These are phyloP conservation scores for Ilex paraguariensis DNA, from an alignment of 305 asterid genomes.

Conservation along the genomic window DNA sequence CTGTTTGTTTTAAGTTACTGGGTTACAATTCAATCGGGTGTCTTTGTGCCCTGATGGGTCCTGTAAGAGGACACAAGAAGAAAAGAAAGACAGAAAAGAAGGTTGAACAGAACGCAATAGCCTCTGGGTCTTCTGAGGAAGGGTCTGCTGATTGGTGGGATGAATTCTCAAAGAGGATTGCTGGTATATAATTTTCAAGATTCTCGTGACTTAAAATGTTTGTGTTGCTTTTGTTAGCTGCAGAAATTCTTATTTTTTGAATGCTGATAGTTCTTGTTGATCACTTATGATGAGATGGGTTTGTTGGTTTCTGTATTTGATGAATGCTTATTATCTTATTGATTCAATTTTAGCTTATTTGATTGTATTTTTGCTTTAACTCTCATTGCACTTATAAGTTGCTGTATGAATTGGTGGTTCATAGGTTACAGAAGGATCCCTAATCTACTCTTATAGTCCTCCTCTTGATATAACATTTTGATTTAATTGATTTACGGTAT, in stretches of 20 bases:
- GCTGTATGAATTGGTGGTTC: constrained; percentile 5
- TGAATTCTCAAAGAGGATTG: constrained; percentile 46
- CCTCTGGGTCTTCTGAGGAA: constrained; percentile 55
- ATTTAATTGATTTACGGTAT: constrained; percentile 2
- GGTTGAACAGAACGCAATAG: constrained; percentile 37
- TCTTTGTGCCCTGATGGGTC: constrained; percentile 47
- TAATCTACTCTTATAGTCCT: constrained; percentile 12
- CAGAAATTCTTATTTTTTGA: background rate
- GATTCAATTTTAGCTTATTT: constrained; percentile 9
- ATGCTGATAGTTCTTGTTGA: constrained; percentile 7
- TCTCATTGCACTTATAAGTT: constrained; percentile 13
- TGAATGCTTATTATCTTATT: constrained; percentile 2
- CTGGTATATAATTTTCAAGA: constrained; percentile 34
- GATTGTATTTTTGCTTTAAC: background rate
- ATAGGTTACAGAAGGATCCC: constrained; percentile 25
- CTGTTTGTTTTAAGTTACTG: constrained; percentile 21
- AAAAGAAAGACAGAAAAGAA: constrained; percentile 59
- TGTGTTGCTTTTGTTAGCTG: background rate
- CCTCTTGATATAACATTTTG: constrained; percentile 6
- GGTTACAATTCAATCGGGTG: constrained; percentile 27
- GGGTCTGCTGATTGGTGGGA: constrained; percentile 74
- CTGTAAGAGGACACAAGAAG: constrained; percentile 62
- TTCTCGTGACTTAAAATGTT: no score
- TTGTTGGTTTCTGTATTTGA: constrained; percentile 6
- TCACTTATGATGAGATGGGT: constrained; percentile 11